Evolutionary conservation across 768 basidiomycete species (phyloP), one percentile per base, ranked within the genome.

Genomic region (Tulasnella sp.): DNA sequence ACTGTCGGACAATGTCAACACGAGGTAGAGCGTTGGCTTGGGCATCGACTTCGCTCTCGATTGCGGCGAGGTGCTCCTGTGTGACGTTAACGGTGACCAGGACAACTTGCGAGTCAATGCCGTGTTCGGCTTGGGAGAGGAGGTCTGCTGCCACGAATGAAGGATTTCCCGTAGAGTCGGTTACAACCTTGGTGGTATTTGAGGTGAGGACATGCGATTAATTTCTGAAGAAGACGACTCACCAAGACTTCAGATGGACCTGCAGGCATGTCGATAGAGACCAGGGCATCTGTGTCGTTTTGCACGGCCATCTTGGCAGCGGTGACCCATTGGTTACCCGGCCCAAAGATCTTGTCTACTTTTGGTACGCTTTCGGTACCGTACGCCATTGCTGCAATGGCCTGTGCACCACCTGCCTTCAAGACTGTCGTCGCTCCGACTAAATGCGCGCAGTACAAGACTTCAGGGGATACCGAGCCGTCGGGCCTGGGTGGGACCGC

Each of bases 231-330:
- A 55, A 69, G 35, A 6, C 23, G 6, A 89, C 93, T 86, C 82
- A 98, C 98, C 82, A 99, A 87, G 32, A 99, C 97, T 85, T 99
- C 98, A 4, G 94, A 96, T 39, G 98, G 98, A 9, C 98, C 98
- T 44, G 98, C 98, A 72, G 98, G 98, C 95, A 99, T 99, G 84
- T 99, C 98, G 82, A 99, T 99, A 20, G 94, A 93, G 9, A 98
- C 96, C 80, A 96, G 84, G 11, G 98, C 97, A 82, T 96, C 93
- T 16, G 96, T 96, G 83, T 99, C 98, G 84, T 99, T 99, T 83
- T 98, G 96, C 35, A 99, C 97, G 75, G 97, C 85, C 98, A 99
- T 98, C 86, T 99, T 99, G 74, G 97, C 98, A 1, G 98, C 98
- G 1, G 97, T 99, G 32, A 99, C 98, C 95, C 96, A 99, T 84